Conservation (phyloP, 345 rosid species). For the Eucalyptus curtisii region DNA sequence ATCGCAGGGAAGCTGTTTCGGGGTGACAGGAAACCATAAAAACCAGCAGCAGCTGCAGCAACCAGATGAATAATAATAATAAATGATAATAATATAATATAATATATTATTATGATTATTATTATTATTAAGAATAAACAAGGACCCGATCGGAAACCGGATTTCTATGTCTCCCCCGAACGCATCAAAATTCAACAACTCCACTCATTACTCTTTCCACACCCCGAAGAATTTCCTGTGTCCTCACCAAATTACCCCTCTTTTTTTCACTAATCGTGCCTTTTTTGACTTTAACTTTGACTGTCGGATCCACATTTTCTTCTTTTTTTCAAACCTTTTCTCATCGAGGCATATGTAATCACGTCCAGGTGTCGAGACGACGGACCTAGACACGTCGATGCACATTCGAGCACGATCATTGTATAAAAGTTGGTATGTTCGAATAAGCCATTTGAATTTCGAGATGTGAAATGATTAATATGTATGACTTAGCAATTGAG, state of each 20-base stretch:
- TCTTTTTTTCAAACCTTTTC: not conserved
- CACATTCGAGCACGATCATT: not conserved
- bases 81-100: not conserved
- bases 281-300: not conserved
- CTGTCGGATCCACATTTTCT: not conserved
- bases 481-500: rapidly evolving
- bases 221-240: not conserved
- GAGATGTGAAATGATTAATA: not conserved
- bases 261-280: not conserved
- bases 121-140: not conserved
- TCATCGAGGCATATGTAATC: not conserved
- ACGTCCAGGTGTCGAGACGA: not conserved
- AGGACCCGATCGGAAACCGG: not conserved
- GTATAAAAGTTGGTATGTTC: not conserved
- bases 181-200: constrained; percentile 1
- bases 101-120: no score
- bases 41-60: not conserved
- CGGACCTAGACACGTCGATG: rapidly evolving
- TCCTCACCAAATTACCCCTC: not conserved
- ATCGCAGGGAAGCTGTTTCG: not conserved
- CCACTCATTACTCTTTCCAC: not conserved
- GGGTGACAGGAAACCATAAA: not conserved
- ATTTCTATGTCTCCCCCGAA: not conserved
- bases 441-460: not conserved
- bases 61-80: not conserved